Percentiles rank a stretch among this genome's conserved stretches.
Conservation (phyloP, 352 stramenopile genomes). For the Phytophthora syringae region DNA sequence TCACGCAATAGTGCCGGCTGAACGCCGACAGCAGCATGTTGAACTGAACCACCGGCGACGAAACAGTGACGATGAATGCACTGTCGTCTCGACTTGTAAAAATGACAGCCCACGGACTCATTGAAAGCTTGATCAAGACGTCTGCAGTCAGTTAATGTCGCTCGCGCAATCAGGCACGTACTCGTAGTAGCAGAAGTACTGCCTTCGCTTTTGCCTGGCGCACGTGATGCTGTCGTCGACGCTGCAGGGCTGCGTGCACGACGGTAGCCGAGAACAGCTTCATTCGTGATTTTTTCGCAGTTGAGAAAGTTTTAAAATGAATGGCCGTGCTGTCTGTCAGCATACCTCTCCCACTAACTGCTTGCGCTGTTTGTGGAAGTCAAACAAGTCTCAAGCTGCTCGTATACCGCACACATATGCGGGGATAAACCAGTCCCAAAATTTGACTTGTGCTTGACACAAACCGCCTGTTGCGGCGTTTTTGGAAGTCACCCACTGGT, state of each 20-base stretch:
- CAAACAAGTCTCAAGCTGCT: neutral
- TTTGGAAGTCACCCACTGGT: conserved; percentile 33
- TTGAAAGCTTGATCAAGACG: neutral
- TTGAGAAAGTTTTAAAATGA: neutral
- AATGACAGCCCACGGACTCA: neutral
- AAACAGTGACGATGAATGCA: neutral
- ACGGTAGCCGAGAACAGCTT: too few species aligned
- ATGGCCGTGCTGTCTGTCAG: neutral
- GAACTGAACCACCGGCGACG: neutral
- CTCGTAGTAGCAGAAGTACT: too few species aligned
- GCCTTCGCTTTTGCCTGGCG: too few species aligned
- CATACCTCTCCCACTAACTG: neutral
- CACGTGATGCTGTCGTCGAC: too few species aligned
- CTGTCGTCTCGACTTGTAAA: neutral
- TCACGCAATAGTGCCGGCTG: neutral
- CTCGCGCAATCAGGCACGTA: neutral
- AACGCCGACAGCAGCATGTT: neutral
- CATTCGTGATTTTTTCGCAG: too few species aligned
- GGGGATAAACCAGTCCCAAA: neutral
- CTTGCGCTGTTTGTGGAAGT: neutral
- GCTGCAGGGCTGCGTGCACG: too few species aligned
- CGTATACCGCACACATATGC: neutral
- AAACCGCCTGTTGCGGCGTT: neutral
- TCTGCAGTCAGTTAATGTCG: conserved; percentile 2
- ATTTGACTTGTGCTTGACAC: neutral